Evolutionary conservation across 495 filamentous ascomycete genomes (phyloP).

Genomic region (Penicillium macrosclerotiorum): DNA sequence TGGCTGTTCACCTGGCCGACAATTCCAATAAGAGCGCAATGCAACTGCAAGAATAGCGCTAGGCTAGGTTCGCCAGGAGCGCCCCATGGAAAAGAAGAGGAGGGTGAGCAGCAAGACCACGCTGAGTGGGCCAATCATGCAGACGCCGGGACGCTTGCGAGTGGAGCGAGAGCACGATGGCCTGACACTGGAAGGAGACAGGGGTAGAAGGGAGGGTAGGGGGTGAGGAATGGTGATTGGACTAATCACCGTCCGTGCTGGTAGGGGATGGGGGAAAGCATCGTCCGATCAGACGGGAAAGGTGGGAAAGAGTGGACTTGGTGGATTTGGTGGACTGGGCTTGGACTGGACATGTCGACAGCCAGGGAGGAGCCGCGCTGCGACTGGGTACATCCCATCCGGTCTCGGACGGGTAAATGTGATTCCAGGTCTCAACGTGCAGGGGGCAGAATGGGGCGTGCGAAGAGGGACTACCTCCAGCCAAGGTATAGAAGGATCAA

Average conservation of each 20-base stretch:
- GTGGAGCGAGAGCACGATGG: conserved; percentile 38
- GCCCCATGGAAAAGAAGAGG: conserved; percentile 17
- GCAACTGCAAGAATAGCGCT: conserved; percentile 13
- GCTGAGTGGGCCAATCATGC: conserved; percentile 34
- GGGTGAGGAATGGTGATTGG: conserved; percentile 15
- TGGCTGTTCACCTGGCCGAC: neutral
- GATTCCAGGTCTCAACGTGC: conserved; percentile 2
- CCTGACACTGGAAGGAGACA: conserved; percentile 32
- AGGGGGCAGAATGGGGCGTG: neutral
- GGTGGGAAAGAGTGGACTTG: no score
- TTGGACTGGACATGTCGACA: no score
- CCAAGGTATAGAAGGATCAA: neutral
- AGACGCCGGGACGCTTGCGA: conserved; percentile 27
- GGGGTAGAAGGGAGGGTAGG: conserved; percentile 21
- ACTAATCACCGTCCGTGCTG: conserved; percentile 16
- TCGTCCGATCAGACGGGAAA: conserved; percentile 23
- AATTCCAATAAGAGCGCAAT: conserved; percentile 11
- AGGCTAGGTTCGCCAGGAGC: conserved; percentile 13
- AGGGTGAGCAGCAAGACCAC: conserved; percentile 14
- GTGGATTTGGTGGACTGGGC: conserved; percentile 12
- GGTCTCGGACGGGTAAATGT: conserved; percentile 14
- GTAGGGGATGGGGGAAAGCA: conserved; percentile 16
- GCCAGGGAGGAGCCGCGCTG: conserved; percentile 14
- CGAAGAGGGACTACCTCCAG: neutral
- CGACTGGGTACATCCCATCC: conserved; percentile 14